Evolutionary conservation across 2,329 filamentous ascomycete species (phyloP), one percentile per base, ranked within the genome.

Genomic region (Aspergillus texensis): DNA sequence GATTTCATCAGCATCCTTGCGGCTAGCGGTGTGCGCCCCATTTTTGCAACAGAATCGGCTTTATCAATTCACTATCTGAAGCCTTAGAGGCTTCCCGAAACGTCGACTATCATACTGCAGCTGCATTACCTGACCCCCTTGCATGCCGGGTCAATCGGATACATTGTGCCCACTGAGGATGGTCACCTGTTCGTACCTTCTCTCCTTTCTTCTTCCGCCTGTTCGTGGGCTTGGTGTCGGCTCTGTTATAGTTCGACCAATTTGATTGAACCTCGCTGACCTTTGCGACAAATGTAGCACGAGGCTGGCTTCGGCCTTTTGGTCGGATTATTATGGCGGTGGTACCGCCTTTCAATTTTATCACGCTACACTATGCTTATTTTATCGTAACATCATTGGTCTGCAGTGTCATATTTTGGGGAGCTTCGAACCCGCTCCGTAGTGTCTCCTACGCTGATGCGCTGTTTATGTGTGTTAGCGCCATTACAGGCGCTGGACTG

Each of bases 361-460:
- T 89, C 69, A 87, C 85, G 2, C 70, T 91, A 6, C 89, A 91
- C 72, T 90, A 91, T 76, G 73, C 82, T 57, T 91, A 91, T 76
- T 91, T 91, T 73, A 80, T 89, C 64, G 63, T 78, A 12, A 83
- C 84, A 8, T 83, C 81, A 58, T 72, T 91, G 6, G 34, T 89
- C 24, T 81, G 80, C 58, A 88, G 88, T 16, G 67, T 86, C 62
- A 82, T 91, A 58, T 88, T 91, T 70, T 91, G 76, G 65, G 65
- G 80, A 10, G 80, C 83, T 0, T 86, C 86, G 0, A 81, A 80
- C 1, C 84, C 86, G 0, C 71, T 76, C 21, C 74, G 78, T 58
- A 85, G 80, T 65, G 80, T 91, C 57, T 76, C 78, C 53, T 92
- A 88, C 74, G 83, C 83, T 43, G 89, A 92, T 71, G 83, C 86